A percentile compares a stretch with the other conserved stretches of the same genome.
These are phyloP conservation scores for Dactylellina parvicollis DNA, from an alignment of 2,329 filamentous ascomycete species.

Conservation along the genomic window DNA sequence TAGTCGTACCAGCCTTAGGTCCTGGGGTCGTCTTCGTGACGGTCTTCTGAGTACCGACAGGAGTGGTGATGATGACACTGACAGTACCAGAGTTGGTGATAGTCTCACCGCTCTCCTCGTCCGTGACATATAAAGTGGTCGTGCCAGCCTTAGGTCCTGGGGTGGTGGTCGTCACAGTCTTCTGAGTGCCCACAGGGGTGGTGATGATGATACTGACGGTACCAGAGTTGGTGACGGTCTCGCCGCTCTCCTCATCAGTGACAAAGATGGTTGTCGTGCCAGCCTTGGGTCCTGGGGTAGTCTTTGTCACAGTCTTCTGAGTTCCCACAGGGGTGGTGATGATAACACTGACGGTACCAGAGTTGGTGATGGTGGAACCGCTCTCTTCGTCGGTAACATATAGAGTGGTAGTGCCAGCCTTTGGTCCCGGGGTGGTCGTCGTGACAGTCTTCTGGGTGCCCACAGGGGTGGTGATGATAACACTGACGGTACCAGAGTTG, in stretches of 20 bases:
- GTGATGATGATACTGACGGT: background rate
- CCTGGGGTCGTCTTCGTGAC: background rate
- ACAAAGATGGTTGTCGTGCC: background rate
- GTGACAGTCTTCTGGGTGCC: background rate
- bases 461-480: conserved; percentile 1
- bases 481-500: background rate
- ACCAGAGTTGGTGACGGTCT: background rate
- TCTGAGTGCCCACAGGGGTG: background rate
- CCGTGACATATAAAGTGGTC: background rate
- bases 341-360: no score
- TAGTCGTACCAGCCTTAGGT: background rate
- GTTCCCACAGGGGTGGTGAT: background rate
- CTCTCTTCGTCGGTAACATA: background rate
- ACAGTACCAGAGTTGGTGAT: background rate
- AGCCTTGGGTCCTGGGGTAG: background rate
- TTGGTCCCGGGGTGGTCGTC: background rate
- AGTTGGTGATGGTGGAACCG: no score
- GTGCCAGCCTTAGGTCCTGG: background rate
- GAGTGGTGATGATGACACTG: background rate
- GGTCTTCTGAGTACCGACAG: no score
- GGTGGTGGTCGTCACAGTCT: background rate
- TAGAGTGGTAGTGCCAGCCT: background rate
- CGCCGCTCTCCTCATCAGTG: background rate
- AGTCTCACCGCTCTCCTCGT: background rate
- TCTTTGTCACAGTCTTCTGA: background rate